Evolutionary conservation across 176 grass and related monocot genomes (phyloP).

Genomic region (Phoenix dactylifera): DNA sequence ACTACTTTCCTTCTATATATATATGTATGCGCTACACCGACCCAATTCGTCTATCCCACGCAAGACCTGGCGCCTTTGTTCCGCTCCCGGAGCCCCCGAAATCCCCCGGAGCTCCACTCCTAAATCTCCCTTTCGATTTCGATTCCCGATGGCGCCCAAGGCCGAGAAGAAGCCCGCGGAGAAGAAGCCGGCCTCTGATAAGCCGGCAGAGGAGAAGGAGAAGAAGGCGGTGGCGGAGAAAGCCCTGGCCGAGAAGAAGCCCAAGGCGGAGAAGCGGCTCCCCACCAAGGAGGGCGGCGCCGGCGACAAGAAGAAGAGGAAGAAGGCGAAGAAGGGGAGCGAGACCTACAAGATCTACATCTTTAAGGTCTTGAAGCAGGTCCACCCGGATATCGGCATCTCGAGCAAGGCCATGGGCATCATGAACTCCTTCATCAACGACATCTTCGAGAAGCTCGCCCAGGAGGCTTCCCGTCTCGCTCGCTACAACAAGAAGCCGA

Average conservation of each 20-base stretch:
- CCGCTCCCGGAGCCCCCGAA: too few relatives aligned
- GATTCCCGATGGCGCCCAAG: slow-evolving; percentile 21
- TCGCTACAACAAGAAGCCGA: slow-evolving; percentile 60
- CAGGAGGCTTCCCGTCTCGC: slow-evolving; percentile 17
- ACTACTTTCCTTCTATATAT: too few relatives aligned
- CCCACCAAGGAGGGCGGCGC: slow-evolving; percentile 14
- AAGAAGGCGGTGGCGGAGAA: slow-evolving; percentile 18
- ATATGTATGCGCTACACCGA: too few relatives aligned
- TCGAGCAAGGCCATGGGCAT: not conserved
- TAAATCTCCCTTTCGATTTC: not conserved
- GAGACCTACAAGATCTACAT: slow-evolving; percentile 10
- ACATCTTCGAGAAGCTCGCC: not conserved
- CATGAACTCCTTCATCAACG: not conserved
- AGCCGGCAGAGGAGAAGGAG: slow-evolving; percentile 19
- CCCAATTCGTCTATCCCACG: too few relatives aligned
- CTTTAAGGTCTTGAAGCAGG: slow-evolving; percentile 12
- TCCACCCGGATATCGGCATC: slow-evolving; percentile 9
- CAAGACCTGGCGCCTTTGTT: too few relatives aligned
- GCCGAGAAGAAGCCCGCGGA: not conserved
- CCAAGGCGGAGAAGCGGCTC: slow-evolving; percentile 29
- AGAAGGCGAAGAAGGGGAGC: slow-evolving; percentile 16
- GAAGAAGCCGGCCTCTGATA: slow-evolving; percentile 26
- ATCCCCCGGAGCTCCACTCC: too few relatives aligned
- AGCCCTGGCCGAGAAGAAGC: slow-evolving; percentile 23
- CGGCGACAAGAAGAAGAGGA: slow-evolving; percentile 4